These are phyloP conservation scores for Prunus yedoensis DNA, from an alignment of 331 rosid genomes.

Conservation along the genomic window DNA sequence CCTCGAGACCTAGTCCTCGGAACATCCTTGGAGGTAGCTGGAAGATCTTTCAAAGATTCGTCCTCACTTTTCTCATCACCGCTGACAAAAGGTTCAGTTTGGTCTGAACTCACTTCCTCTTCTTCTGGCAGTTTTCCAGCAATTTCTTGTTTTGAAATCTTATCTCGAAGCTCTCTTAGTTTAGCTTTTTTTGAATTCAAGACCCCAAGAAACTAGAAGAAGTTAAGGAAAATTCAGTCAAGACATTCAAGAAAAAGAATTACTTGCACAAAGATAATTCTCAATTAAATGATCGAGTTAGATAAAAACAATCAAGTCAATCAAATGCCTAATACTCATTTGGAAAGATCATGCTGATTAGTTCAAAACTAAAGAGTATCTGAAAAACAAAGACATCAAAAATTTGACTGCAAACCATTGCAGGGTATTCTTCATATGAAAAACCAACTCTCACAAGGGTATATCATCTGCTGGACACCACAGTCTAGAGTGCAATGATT, in stretches of 20 bases:
- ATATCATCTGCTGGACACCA: neutral
- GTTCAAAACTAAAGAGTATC: neutral
- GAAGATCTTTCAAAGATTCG: slow-evolving; percentile 30
- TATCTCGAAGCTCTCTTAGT: slow-evolving; percentile 70
- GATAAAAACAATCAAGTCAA: neutral
- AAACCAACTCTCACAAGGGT: neutral
- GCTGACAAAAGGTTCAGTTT: slow-evolving; percentile 69
- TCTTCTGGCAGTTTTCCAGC: slow-evolving; percentile 54
- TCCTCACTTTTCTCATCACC: slow-evolving; percentile 41
- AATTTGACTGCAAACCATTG: neutral
- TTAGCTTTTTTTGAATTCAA: slow-evolving; percentile 87
- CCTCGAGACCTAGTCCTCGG: slow-evolving; percentile 34
- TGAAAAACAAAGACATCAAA: neutral
- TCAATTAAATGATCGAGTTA: neutral
- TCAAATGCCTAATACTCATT: neutral
- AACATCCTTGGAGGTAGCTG: slow-evolving; percentile 46
- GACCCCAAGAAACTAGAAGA: slow-evolving; percentile 66
- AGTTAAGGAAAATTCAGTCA: slow-evolving; percentile 25
- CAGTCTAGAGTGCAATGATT: neutral
- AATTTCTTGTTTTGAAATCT: slow-evolving; percentile 37
- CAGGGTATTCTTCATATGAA: neutral
- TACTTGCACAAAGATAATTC: neutral
- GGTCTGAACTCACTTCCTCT: slow-evolving; percentile 59
- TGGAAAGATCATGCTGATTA: neutral
- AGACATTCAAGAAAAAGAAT: slow-evolving; percentile 1